Percentiles rank a stretch among this genome's conserved stretches.
These are phyloP conservation scores for Citrus cavaleriei DNA, from an alignment of 345 rosid genomes.

Conservation along the genomic window DNA sequence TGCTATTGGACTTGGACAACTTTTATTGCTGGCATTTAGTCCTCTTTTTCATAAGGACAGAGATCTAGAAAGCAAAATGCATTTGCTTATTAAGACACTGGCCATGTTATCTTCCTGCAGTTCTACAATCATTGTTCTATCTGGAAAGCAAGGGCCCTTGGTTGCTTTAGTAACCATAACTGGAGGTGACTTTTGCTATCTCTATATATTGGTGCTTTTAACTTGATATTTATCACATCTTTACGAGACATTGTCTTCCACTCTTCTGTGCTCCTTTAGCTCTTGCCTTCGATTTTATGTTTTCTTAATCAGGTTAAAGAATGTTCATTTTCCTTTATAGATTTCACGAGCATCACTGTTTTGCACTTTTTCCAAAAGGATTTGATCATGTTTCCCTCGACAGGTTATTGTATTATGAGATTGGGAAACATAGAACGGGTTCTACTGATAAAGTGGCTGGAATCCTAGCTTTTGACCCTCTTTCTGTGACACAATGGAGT, in stretches of 20 bases:
- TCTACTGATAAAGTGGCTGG: slow-evolving; percentile 21
- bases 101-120: slow-evolving; percentile 72
- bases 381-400: slow-evolving; percentile 16
- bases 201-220: not conserved
- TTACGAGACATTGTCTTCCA: not conserved
- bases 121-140: slow-evolving; percentile 64
- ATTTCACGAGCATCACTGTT: not conserved
- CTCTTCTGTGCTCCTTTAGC: not conserved
- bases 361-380: not conserved
- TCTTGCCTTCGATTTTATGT: not conserved
- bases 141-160: slow-evolving; percentile 86
- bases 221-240: not conserved
- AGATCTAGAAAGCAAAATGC: slow-evolving; percentile 17
- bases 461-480: slow-evolving; percentile 39
- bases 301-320: not conserved
- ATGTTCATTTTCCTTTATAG: not conserved
- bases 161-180: slow-evolving; percentile 55
- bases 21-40: slow-evolving; percentile 41
- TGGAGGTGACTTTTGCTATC: slow-evolving; percentile 48
- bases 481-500: slow-evolving; percentile 73
- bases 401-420: slow-evolving; percentile 82
- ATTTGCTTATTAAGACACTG: slow-evolving; percentile 36
- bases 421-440: slow-evolving; percentile 49
- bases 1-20: slow-evolving; percentile 53
- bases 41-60: slow-evolving; percentile 23